Percentiles rank a stretch among this genome's conserved stretches.
phyloP scores from a whole-genome alignment of 2,329 filamentous ascomycete genomes.

The Trichoderma sp. region DNA sequence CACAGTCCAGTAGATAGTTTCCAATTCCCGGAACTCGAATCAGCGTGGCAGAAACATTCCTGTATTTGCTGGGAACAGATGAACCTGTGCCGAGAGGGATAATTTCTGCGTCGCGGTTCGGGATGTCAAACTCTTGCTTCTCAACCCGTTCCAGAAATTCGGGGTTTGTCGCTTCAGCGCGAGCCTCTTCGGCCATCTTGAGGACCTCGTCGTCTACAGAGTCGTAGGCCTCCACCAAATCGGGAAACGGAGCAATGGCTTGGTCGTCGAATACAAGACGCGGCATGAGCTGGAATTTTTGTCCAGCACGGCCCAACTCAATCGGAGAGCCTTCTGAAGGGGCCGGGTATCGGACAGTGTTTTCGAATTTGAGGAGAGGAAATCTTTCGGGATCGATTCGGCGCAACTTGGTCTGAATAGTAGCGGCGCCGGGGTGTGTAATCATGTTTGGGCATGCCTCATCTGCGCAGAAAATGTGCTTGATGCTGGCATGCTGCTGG shows the following conservation, averaged over 20 bases:
- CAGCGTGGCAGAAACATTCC: constrained; percentile 89
- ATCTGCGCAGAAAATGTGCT: constrained; percentile 74
- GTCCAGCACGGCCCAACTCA: constrained; percentile 44
- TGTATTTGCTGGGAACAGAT: constrained; percentile 84
- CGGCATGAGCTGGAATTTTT: constrained; percentile 47
- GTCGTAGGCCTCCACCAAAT: constrained; percentile 46
- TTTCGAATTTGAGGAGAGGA: constrained; percentile 64
- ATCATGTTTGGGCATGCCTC: constrained; percentile 76
- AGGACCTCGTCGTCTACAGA: constrained; percentile 45
- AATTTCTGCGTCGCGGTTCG: constrained; percentile 74
- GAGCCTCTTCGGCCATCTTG: constrained; percentile 50
- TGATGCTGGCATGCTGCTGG: constrained; percentile 52
- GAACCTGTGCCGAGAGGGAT: constrained; percentile 90
- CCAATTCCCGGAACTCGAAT: constrained; percentile 79
- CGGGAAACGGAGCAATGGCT: constrained; percentile 42
- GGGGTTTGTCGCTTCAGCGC: constrained; percentile 38
- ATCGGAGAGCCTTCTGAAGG: constrained; percentile 29
- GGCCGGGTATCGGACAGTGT: constrained; percentile 34
- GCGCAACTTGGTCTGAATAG: constrained; percentile 65
- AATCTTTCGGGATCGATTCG: constrained; percentile 74
- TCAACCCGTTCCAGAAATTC: constrained; percentile 50
- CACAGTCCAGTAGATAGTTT: constrained; percentile 87
- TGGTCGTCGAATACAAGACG: constrained; percentile 45
- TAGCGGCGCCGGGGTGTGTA: constrained; percentile 63
- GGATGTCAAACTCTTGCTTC: constrained; percentile 60